Evolutionary conservation across 805 yeast species (phyloP).

Genomic region (Myxozyma udenii): DNA sequence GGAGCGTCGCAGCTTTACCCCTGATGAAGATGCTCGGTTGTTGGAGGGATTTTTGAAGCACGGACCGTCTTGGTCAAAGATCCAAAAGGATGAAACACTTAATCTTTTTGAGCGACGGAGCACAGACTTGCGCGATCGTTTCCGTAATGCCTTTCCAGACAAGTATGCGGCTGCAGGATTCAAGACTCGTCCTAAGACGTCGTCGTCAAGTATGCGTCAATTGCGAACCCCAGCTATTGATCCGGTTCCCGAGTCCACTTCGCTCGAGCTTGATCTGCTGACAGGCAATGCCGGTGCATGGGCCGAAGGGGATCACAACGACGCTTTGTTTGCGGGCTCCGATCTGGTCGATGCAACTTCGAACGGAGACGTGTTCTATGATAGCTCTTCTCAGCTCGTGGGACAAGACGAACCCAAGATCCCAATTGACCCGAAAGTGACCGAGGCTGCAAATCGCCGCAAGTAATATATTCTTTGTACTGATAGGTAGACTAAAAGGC

Average conservation of each 20-base stretch:
- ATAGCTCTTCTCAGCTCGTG: constrained; percentile 14
- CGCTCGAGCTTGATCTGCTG: constrained; percentile 16
- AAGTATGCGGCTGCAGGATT: constrained; percentile 46
- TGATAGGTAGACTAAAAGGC: no score
- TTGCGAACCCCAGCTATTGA: constrained; percentile 23
- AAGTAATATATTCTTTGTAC: no score
- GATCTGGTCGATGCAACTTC: constrained; percentile 22
- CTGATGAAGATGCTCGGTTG: constrained; percentile 44
- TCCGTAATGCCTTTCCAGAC: constrained; percentile 47
- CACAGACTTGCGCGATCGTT: constrained; percentile 46
- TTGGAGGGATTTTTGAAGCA: constrained; percentile 44
- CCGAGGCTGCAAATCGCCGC: constrained; percentile 27
- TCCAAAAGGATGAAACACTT: constrained; percentile 43
- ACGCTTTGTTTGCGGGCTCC: constrained; percentile 12
- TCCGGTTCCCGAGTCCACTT: constrained; percentile 2
- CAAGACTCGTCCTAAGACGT: constrained; percentile 33
- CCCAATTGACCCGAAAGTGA: constrained; percentile 28
- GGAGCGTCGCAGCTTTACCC: constrained; percentile 44
- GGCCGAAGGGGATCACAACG: constrained; percentile 18
- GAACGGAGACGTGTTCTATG: constrained; percentile 16
- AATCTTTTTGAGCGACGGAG: constrained; percentile 43
- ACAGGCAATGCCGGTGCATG: constrained; percentile 17
- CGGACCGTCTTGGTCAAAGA: constrained; percentile 48
- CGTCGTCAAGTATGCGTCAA: constrained; percentile 17
- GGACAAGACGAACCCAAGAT: constrained; percentile 17